phyloP scores from a whole-genome alignment of 805 yeast genomes.

The Saccharomycopsis sp. region DNA sequence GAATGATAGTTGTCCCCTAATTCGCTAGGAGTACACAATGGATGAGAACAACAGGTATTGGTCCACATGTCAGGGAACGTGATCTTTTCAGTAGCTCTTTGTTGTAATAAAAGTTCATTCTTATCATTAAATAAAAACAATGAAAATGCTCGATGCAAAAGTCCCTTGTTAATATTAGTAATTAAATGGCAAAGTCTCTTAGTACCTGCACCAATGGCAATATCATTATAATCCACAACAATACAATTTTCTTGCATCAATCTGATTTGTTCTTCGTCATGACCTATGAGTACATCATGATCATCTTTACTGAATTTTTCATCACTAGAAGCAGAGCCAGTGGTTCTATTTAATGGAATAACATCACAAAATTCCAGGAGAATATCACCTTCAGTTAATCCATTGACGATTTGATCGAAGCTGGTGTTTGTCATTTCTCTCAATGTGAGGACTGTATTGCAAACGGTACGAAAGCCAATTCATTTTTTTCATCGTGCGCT shows the following conservation, averaged over 20 bases:
- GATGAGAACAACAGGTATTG: slow-evolving; percentile 98
- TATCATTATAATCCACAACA: slow-evolving; percentile 81
- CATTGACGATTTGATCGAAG: slow-evolving; percentile 49
- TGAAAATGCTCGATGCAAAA: slow-evolving; percentile 92
- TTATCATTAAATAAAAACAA: slow-evolving; percentile 85
- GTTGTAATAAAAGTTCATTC: slow-evolving; percentile 77
- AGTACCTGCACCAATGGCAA: slow-evolving; percentile 87
- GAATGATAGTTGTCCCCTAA: slow-evolving; percentile 45
- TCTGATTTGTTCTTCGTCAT: slow-evolving; percentile 88
- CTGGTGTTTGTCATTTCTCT: slow-evolving; percentile 22
- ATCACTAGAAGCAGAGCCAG: slow-evolving; percentile 46
- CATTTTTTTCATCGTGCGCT: background rate
- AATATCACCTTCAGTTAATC: slow-evolving; percentile 43
- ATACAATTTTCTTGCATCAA: slow-evolving; percentile 96
- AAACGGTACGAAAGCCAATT: background rate
- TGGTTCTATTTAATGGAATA: slow-evolving; percentile 51
- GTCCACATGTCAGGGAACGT: slow-evolving; percentile 98
- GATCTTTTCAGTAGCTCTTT: slow-evolving; percentile 93
- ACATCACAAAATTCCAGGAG: slow-evolving; percentile 58
- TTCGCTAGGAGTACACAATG: slow-evolving; percentile 77
- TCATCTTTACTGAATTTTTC: slow-evolving; percentile 23
- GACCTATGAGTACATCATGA: slow-evolving; percentile 61
- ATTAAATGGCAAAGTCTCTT: slow-evolving; percentile 85
- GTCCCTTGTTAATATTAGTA: slow-evolving; percentile 79
- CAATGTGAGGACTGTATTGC: too few relatives aligned